Conservation (phyloP, 495 filamentous ascomycete genomes). For the Penicillium diatomitis region DNA sequence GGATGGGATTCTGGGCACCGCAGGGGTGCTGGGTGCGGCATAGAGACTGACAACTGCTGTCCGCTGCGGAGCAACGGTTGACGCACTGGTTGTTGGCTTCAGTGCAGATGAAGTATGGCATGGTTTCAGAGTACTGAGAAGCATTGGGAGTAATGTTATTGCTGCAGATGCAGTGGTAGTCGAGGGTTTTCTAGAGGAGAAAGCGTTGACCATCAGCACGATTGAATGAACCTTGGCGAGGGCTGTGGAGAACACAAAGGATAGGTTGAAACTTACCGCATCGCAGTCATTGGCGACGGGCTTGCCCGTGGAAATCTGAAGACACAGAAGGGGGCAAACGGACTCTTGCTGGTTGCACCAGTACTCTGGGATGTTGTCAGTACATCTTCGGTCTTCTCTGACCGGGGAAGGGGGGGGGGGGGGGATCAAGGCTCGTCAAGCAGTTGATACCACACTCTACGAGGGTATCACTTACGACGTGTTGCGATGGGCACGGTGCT, state of each 20-base stretch:
- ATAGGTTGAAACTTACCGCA: constrained; percentile 45
- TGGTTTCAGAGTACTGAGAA: constrained; percentile 73
- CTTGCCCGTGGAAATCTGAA: constrained; percentile 47
- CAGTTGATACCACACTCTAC: too few species aligned
- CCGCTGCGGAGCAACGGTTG: constrained; percentile 35
- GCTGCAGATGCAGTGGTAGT: constrained; percentile 66
- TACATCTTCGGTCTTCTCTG: not conserved
- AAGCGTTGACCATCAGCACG: not conserved
- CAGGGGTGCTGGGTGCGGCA: constrained; percentile 72
- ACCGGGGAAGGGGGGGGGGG: constrained; percentile 1
- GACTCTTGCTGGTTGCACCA: constrained; percentile 65
- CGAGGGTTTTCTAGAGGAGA: constrained; percentile 48
- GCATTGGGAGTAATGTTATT: constrained; percentile 66
- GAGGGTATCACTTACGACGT: constrained; percentile 26
- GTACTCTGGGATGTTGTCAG: constrained; percentile 30
- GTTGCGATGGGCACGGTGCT: constrained; percentile 41
- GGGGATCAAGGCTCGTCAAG: too few species aligned
- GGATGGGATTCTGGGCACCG: constrained; percentile 62
- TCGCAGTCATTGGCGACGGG: constrained; percentile 59
- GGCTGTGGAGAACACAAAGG: not conserved
- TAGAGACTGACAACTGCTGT: constrained; percentile 49
- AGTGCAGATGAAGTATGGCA: constrained; percentile 78
- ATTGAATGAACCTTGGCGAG: not conserved
- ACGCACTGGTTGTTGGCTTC: constrained; percentile 66
- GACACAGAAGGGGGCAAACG: constrained; percentile 70